Percentiles rank a stretch among this genome's conserved stretches.
Evolutionary conservation across 805 yeast genomes (phyloP).

Genomic region (Saccharomycodes ludwigii): DNA sequence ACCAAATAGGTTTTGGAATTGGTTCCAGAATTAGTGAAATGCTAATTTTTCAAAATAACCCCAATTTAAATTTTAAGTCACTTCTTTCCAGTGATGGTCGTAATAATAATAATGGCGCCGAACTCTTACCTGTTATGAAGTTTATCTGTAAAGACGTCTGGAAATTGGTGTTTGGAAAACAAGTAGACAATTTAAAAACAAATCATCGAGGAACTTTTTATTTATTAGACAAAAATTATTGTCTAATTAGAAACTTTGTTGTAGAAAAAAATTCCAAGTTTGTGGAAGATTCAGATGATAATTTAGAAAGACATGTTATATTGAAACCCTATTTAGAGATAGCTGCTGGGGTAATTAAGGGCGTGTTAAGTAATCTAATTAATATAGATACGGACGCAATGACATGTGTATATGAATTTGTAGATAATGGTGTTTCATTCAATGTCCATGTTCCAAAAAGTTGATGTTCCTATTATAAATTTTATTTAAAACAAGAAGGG

Average conservation of each 20-base stretch:
- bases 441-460: conserved; percentile 20
- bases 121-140: conserved; percentile 75
- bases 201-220: conserved; percentile 57
- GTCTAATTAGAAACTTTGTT: too few relatives aligned
- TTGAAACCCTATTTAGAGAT: conserved; percentile 22
- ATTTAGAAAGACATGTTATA: too few relatives aligned
- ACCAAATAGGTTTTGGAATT: conserved; percentile 55
- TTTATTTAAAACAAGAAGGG: too few relatives aligned
- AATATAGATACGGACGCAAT: conserved; percentile 14
- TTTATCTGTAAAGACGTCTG: conserved; percentile 88
- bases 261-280: too few relatives aligned
- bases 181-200: conserved; percentile 83
- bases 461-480: too few relatives aligned
- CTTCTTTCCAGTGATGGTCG: neutral
- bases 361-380: conserved; percentile 21
- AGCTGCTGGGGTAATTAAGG: conserved; percentile 22
- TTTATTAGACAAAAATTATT: conserved; percentile 21
- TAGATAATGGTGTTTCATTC: conserved; percentile 21
- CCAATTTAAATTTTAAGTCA: conserved; percentile 28
- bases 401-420: conserved; percentile 17
- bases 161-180: conserved; percentile 69
- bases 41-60: conserved; percentile 33
- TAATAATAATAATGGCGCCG: conserved; percentile 28
- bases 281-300: too few relatives aligned
- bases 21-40: conserved; percentile 49